Conservation (phyloP, 2,329 filamentous ascomycete species). For the Aspergillus carbonarius region DNA sequence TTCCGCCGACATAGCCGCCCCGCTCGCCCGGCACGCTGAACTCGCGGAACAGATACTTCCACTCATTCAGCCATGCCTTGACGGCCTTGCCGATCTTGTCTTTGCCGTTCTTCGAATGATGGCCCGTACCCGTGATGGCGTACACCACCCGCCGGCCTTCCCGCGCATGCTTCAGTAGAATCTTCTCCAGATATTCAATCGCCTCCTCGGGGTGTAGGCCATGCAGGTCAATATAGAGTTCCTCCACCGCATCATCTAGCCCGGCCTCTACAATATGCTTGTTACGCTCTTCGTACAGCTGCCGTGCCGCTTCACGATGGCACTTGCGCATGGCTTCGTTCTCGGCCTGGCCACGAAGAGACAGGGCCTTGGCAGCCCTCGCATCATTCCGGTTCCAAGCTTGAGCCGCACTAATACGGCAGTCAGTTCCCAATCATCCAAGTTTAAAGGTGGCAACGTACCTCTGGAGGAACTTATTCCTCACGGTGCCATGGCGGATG, state of each 20-base stretch:
- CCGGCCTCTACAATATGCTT: slow-evolving; percentile 55
- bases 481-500: slow-evolving; percentile 92
- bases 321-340: slow-evolving; percentile 97
- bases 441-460: slow-evolving; percentile 39
- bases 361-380: slow-evolving; percentile 90
- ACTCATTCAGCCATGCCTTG: slow-evolving; percentile 86
- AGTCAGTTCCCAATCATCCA: slow-evolving; percentile 8
- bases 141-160: slow-evolving; percentile 74
- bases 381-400: slow-evolving; percentile 99
- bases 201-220: slow-evolving; percentile 99
- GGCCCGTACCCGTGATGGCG: slow-evolving; percentile 93
- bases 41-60: slow-evolving; percentile 92
- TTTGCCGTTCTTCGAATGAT: slow-evolving; percentile 98
- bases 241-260: slow-evolving; percentile 53
- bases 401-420: slow-evolving; percentile 72
- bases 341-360: slow-evolving; percentile 90
- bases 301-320: slow-evolving; percentile 86
- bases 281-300: slow-evolving; percentile 92
- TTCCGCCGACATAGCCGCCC: slow-evolving; percentile 69
- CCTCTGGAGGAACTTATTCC: slow-evolving; percentile 97
- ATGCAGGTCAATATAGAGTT: slow-evolving; percentile 93
- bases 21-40: slow-evolving; percentile 96
- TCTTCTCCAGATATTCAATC: slow-evolving; percentile 86
- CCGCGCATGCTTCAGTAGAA: slow-evolving; percentile 77
- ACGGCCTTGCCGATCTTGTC: slow-evolving; percentile 97